A percentile compares a stretch with the other conserved stretches of the same genome.
These are phyloP conservation scores for Phalaenopsis equestris DNA, from an alignment of 106 monocot genomes.

Conservation along the genomic window DNA sequence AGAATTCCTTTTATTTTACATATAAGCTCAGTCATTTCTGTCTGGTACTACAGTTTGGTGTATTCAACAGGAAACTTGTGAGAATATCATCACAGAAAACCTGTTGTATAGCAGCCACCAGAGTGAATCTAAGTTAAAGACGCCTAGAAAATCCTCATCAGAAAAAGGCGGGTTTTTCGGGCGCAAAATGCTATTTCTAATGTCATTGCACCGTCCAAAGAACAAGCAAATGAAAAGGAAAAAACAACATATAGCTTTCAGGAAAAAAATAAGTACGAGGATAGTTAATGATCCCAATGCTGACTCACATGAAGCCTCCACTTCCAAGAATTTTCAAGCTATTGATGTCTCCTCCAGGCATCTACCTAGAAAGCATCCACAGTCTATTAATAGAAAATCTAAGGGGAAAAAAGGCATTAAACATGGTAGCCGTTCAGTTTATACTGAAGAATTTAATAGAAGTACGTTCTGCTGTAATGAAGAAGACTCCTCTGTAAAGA, in stretches of 20 bases:
- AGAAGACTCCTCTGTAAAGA: not conserved
- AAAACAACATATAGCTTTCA: not conserved
- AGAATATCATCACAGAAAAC: not conserved
- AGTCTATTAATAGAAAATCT: not conserved
- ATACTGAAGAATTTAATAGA: not conserved
- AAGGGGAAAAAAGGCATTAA: not conserved
- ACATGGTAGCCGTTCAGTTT: not conserved
- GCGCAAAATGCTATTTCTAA: not conserved
- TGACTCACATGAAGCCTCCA: conserved; percentile 1
- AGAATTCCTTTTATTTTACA: not conserved
- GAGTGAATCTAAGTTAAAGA: not conserved
- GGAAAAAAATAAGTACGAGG: not conserved
- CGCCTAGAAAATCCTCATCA: not conserved
- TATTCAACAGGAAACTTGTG: not conserved
- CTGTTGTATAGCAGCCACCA: not conserved
- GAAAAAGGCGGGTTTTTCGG: not conserved
- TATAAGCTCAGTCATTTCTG: not conserved
- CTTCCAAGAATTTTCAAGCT: not conserved
- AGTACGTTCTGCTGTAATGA: not conserved
- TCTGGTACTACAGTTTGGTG: not conserved
- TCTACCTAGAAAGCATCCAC: not conserved
- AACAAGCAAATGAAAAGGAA: not conserved
- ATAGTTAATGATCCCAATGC: not conserved
- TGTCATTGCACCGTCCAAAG: not conserved
- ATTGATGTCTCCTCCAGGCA: not conserved